Percentiles rank a stretch among this genome's conserved stretches.
These are phyloP conservation scores for Dianthus caryophyllus DNA, from an alignment of 148 eudicot genomes.

Conservation along the genomic window DNA sequence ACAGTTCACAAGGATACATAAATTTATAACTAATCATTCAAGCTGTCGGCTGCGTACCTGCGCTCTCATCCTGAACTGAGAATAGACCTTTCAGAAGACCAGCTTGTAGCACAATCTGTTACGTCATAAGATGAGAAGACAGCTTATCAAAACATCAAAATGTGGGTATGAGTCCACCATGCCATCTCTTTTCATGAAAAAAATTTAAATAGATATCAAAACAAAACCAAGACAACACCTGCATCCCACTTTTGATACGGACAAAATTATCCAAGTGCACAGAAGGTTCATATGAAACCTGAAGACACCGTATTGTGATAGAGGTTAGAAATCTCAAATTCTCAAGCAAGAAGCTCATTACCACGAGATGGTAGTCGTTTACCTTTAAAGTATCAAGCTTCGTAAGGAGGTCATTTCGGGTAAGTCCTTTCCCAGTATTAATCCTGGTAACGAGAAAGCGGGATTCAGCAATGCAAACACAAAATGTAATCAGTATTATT, in stretches of 20 bases:
- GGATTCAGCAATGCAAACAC: conserved; percentile 7
- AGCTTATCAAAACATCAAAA: too few species aligned
- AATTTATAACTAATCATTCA: background rate
- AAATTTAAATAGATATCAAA: background rate
- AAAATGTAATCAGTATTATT: background rate
- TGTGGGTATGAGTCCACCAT: too few species aligned
- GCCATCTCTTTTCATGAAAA: conserved; percentile 1
- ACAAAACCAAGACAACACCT: conserved; percentile 43
- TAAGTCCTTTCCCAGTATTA: conserved; percentile 63
- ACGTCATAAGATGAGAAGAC: conserved; percentile 15
- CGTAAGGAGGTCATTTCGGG: conserved; percentile 61
- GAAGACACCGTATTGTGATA: conserved; percentile 13
- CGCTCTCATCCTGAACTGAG: conserved; percentile 97
- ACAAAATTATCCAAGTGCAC: conserved; percentile 73
- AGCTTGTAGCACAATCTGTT: conserved; percentile 68
- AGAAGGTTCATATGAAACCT: conserved; percentile 81
- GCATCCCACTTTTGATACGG: conserved; percentile 77
- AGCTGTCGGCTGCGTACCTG: conserved; percentile 41
- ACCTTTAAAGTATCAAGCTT: conserved; percentile 62
- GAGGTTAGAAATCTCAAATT: background rate
- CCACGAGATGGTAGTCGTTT: conserved; percentile 11
- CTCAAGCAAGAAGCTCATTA: conserved; percentile 10
- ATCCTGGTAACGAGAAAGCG: conserved; percentile 49
- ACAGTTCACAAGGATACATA: background rate
- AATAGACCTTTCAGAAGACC: conserved; percentile 81